Base-by-base conservation (phyloP, 768 basidiomycete species). In the Tulasnella sp. region DNA sequence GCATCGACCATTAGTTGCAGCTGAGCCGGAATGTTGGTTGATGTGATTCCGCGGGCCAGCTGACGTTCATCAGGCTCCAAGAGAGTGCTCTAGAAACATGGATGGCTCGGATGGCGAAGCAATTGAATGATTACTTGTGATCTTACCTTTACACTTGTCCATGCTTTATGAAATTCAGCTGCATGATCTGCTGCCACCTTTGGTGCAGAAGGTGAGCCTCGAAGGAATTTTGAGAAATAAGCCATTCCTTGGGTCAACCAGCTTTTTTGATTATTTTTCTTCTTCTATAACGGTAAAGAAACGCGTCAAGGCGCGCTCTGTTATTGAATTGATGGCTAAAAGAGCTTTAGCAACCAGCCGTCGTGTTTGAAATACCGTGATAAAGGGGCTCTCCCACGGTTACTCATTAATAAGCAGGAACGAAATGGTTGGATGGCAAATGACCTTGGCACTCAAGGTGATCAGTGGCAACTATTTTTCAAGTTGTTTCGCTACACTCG, bases 41-140 rank as follows among this genome's bases (percentile, higher is more conserved):
- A 78, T 45, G 68, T 67, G 59, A 92, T 91, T 12, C 92, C 89
- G 62, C 74, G 77, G 10, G 77, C 69, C 32, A 95, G 64, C 63
- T 92, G 89, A 34, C 90, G 74, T 68, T 95, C 90, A 65, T 95
- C 89, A 0, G 91, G 90, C 61, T 83, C 73, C 42, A 76, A 67
- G n/a, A 95, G 74, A 4, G 85, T 91, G 57, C 77, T 77, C 90
- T 92, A 55, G 12, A 54, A 54, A 32, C 19, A 42, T 25, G 39
- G 25, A 46, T 35, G 43, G 37, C 19, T 27, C 44, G 29, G 10
- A 27, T 34, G 31, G 28, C 34, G 16, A 15, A n/a, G 41, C 12
- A 22, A 27, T 49, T 24, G 33, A 47, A 16, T 37, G 9, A 34
- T 54, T 37, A 13, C 42, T 43, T 40, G 32, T 16, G 7, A 54